Evolutionary conservation across 192 early-diverging fungal genomes (phyloP).

Genomic region (Coemansia sp.): DNA sequence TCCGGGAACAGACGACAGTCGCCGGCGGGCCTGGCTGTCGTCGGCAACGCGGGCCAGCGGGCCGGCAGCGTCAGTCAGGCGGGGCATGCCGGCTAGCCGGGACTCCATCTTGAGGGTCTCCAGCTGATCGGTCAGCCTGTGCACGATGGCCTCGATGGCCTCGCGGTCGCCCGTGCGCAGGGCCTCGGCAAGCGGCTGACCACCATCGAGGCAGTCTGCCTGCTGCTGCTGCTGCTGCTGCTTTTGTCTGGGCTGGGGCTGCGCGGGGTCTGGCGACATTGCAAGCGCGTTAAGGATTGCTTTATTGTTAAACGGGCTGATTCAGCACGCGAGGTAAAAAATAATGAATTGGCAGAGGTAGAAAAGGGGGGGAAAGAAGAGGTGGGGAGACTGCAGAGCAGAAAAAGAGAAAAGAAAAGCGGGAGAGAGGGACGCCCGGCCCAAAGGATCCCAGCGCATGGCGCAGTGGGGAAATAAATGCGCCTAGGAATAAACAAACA

Average conservation of each 20-base stretch:
- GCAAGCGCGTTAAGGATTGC: background rate
- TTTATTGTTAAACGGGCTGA: background rate
- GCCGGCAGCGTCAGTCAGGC: background rate
- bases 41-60: constrained; percentile 3
- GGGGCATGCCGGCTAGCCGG: constrained; percentile 9
- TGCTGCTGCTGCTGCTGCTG: constrained; percentile 12
- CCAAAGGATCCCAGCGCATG: background rate
- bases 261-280: constrained; percentile 12
- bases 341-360: background rate
- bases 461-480: background rate
- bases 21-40: constrained; percentile 19
- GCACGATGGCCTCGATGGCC: constrained; percentile 45
- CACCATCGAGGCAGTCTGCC: constrained; percentile 11
- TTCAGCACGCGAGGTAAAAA: constrained; percentile 1
- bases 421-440: background rate
- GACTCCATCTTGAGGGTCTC: constrained; percentile 45
- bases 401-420: background rate
- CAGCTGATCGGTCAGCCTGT: constrained; percentile 43
- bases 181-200: constrained; percentile 42
- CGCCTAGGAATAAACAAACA: background rate
- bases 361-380: background rate
- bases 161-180: constrained; percentile 50
- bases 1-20: constrained; percentile 28
- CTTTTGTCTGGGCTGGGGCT: background rate
- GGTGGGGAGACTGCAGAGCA: background rate